Evolutionary conservation across 139 green algal species (phyloP).

Genomic region (Chlamydomonas sp.): DNA sequence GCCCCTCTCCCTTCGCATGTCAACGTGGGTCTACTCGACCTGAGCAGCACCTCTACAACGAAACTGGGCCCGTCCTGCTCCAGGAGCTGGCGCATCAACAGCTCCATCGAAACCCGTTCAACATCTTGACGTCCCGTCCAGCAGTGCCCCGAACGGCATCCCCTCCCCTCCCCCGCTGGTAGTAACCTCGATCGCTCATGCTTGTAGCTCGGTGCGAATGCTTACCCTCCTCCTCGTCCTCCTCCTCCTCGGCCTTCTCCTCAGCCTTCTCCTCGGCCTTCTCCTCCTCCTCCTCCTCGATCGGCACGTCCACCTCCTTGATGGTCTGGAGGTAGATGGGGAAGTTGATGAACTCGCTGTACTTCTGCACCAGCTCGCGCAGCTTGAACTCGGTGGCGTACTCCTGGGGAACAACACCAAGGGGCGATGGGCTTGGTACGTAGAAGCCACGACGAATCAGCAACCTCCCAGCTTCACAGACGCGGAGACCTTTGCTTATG

Average conservation of each 20-base stretch:
- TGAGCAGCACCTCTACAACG: too few relatives aligned
- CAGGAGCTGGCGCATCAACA: too few relatives aligned
- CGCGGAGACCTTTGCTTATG: not conserved
- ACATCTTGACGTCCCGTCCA: too few relatives aligned
- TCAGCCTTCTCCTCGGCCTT: conserved; percentile 57
- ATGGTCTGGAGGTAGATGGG: conserved; percentile 91
- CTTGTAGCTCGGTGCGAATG: too few relatives aligned
- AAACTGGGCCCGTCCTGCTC: too few relatives aligned
- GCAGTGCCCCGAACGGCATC: too few relatives aligned
- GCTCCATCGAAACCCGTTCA: too few relatives aligned
- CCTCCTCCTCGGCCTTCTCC: conserved; percentile 47
- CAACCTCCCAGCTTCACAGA: not conserved
- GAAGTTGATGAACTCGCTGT: conserved; percentile 98
- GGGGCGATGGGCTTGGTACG: too few relatives aligned
- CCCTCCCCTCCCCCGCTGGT: too few relatives aligned
- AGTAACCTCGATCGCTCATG: too few relatives aligned
- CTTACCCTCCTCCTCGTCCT: conserved; percentile 55
- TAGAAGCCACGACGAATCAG: too few relatives aligned
- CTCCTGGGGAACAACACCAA: conserved; percentile 55
- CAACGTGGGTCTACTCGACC: too few relatives aligned
- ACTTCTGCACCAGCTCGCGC: conserved; percentile 84
- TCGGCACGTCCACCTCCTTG: conserved; percentile 76
- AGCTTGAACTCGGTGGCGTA: conserved; percentile 78
- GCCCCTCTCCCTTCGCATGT: conserved; percentile 41
- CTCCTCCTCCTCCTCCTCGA: conserved; percentile 65